Conservation (phyloP, 176 grass and related monocot genomes). For the Ensete ventricosum region DNA sequence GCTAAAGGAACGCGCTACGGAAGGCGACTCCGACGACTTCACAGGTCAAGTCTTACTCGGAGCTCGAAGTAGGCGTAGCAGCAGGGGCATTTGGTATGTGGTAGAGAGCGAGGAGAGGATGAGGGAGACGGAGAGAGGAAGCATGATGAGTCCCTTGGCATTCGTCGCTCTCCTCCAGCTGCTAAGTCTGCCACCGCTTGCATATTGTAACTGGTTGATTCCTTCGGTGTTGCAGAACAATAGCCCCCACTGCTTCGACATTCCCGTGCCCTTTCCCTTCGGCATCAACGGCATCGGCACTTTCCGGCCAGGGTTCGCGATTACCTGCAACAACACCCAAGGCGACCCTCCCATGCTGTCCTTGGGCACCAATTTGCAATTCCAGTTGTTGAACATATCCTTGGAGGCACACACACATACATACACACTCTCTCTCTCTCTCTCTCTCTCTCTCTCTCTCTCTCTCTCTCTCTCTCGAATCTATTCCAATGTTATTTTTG, state of each 20-base stretch:
- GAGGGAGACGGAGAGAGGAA: constrained; percentile 27
- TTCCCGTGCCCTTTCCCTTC: neutral
- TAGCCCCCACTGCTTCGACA: neutral
- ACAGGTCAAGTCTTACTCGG: no score
- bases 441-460: no score
- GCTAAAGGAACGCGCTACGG: no score
- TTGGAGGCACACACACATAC: neutral
- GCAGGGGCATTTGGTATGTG: no score
- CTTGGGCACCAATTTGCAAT: neutral
- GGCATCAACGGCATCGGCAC: neutral
- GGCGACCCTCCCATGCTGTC: neutral
- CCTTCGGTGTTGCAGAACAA: neutral
- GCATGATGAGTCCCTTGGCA: constrained; percentile 20
- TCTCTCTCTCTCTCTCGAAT: no score
- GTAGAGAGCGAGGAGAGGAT: constrained; percentile 30
- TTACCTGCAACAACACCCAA: neutral
- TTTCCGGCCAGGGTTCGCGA: neutral
- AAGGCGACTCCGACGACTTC: no score
- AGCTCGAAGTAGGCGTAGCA: no score
- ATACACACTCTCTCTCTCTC: no score
- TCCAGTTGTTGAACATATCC: neutral
- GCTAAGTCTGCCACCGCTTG: neutral
- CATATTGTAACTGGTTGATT: neutral
- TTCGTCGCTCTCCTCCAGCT: neutral
- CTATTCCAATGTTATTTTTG: no score